A percentile compares a stretch with the other conserved stretches of the same genome.
Evolutionary conservation across 1,139 yeast species (phyloP).

Genomic region (Suhomyces coccinellae): DNA sequence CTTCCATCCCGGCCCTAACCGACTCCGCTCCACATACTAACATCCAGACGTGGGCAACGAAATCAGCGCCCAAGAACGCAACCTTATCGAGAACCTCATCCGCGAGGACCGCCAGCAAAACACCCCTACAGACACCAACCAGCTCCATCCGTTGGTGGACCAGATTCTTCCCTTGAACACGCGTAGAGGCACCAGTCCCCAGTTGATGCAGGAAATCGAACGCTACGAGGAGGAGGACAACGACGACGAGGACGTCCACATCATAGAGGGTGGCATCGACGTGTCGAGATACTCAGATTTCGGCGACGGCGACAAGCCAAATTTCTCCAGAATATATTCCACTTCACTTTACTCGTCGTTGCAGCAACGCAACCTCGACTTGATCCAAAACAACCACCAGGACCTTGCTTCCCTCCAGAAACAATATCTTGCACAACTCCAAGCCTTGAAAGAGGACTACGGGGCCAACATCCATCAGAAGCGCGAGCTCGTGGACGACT

Average conservation of each 20-base stretch:
- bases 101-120: constrained; percentile 10
- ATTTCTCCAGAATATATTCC: constrained; percentile 29
- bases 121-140: neutral
- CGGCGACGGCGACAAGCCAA: constrained; percentile 15
- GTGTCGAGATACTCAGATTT: constrained; percentile 30
- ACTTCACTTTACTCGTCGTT: constrained; percentile 33
- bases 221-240: constrained; percentile 33
- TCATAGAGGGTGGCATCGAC: constrained; percentile 29
- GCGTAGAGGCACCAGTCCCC: constrained; percentile 14
- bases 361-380: constrained; percentile 30
- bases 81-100: constrained; percentile 37
- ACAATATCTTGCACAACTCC: constrained; percentile 23
- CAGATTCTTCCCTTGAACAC: constrained; percentile 26
- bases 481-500: constrained; percentile 31
- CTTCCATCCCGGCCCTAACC: neutral
- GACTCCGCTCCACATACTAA: neutral
- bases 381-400: constrained; percentile 23
- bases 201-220: constrained; percentile 29
- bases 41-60: constrained; percentile 3
- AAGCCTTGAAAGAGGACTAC: constrained; percentile 20
- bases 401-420: constrained; percentile 21
- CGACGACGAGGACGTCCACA: constrained; percentile 19
- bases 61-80: constrained; percentile 33
- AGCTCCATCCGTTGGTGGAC: constrained; percentile 33
- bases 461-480: constrained; percentile 25